A percentile compares a stretch with the other conserved stretches of the same genome.
phyloP scores from a whole-genome alignment of 2,329 filamentous ascomycete species.

The Botrytis medusae region DNA sequence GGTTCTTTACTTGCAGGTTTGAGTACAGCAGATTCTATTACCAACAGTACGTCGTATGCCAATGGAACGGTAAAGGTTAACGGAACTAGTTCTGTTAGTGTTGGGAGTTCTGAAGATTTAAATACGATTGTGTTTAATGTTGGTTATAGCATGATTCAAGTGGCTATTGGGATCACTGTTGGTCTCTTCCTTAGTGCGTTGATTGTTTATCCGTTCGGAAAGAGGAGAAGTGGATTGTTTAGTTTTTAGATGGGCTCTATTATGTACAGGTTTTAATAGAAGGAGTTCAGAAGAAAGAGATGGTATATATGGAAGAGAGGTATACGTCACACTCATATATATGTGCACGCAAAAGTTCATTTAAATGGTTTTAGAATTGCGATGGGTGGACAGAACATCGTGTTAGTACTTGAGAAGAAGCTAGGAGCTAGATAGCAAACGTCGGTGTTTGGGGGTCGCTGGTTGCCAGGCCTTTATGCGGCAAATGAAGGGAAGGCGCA shows the following conservation, averaged over 20 bases:
- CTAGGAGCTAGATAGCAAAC: neutral
- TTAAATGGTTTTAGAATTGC: neutral
- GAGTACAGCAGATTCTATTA: slow-evolving; percentile 55
- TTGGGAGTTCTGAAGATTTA: slow-evolving; percentile 32
- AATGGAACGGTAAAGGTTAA: slow-evolving; percentile 37
- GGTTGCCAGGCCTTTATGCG: neutral
- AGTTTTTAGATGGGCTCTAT: slow-evolving; percentile 39
- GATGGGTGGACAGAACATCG: slow-evolving; percentile 6
- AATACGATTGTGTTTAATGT: slow-evolving; percentile 44
- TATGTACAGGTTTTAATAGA: neutral
- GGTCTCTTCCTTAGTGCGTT: slow-evolving; percentile 44
- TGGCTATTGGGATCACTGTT: slow-evolving; percentile 46
- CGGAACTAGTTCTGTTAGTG: slow-evolving; percentile 32
- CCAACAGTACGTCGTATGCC: slow-evolving; percentile 36
- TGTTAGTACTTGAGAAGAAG: neutral
- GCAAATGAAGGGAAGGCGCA: neutral
- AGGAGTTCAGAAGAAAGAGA: neutral
- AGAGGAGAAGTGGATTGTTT: slow-evolving; percentile 44
- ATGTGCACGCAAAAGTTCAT: neutral
- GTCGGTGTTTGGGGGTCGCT: neutral
- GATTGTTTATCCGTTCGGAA: slow-evolving; percentile 45
- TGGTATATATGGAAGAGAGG: neutral
- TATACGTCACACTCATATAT: neutral
- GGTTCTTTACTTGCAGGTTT: slow-evolving; percentile 60
- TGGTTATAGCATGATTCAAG: slow-evolving; percentile 44